Conservation (phyloP, 208 protist genomes). For the Sergeia podlipaevii region DNA sequence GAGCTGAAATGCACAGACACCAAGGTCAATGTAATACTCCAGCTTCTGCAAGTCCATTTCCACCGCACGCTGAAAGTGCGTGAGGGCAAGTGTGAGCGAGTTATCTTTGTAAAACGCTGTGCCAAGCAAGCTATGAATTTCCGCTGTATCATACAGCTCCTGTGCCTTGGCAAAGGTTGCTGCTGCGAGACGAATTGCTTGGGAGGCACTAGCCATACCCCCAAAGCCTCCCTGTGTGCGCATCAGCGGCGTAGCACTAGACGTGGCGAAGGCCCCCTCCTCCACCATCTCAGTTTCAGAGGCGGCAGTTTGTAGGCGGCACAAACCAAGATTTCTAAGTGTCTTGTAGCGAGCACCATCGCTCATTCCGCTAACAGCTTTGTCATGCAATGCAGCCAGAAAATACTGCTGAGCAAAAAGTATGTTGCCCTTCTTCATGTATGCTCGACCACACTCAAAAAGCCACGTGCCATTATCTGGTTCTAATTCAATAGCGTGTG, state of each 20-base stretch:
- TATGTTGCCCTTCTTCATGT: constrained; percentile 28
- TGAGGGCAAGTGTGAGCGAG: constrained; percentile 30
- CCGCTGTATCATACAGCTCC: constrained; percentile 58
- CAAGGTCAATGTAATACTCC: constrained; percentile 70
- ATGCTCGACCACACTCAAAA: constrained; percentile 67
- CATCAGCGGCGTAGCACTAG: no score
- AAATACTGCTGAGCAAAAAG: constrained; percentile 17
- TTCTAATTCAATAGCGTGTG: constrained; percentile 59
- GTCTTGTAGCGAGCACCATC: constrained; percentile 24
- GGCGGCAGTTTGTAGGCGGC: constrained; percentile 31
- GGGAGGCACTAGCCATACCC: no score
- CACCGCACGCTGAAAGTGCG: constrained; percentile 66
- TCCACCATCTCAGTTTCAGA: constrained; percentile 31
- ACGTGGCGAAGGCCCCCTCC: no score
- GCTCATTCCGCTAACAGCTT: constrained; percentile 1
- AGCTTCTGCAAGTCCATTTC: constrained; percentile 49
- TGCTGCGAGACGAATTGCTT: no score
- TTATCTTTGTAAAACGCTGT: constrained; percentile 65
- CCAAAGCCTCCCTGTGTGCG: no score
- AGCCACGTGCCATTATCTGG: constrained; percentile 82
- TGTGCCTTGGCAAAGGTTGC: constrained; percentile 44
- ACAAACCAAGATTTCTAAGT: constrained; percentile 39
- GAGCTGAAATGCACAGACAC: constrained; percentile 58
- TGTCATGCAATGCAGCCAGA: constrained; percentile 11
- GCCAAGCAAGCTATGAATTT: constrained; percentile 72